phyloP scores from a whole-genome alignment of 1,284 basidiomycete genomes.

The Thelephora terrestris region DNA sequence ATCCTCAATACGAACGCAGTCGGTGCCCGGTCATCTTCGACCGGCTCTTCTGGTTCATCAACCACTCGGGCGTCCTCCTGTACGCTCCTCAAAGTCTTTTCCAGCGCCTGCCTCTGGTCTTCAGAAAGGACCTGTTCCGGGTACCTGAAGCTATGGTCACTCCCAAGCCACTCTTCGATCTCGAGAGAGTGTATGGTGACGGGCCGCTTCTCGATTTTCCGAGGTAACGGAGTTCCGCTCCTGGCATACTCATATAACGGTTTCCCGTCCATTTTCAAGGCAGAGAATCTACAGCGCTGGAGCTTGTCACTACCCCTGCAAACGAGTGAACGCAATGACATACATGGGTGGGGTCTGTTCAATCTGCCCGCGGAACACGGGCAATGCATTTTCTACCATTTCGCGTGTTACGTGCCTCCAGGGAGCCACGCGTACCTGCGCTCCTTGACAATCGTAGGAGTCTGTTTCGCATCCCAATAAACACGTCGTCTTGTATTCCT shows the following conservation, averaged over 20 bases:
- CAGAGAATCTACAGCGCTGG: conserved; percentile 69
- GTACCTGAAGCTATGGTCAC: conserved; percentile 57
- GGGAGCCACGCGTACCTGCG: conserved; percentile 63
- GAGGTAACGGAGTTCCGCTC: conserved; percentile 80
- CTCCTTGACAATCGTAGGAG: conserved; percentile 86
- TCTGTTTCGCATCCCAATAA: conserved; percentile 93
- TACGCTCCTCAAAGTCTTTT: conserved; percentile 46
- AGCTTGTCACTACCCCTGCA: neutral
- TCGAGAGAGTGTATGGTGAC: conserved; percentile 77
- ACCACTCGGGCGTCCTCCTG: conserved; percentile 21
- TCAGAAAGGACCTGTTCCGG: conserved; percentile 61
- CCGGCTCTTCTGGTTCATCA: conserved; percentile 26
- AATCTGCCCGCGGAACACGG: conserved; percentile 82
- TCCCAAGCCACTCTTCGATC: conserved; percentile 61
- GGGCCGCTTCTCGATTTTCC: conserved; percentile 84
- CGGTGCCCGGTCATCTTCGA: conserved; percentile 38
- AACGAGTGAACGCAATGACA: conserved; percentile 20
- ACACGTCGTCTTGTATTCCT: conserved; percentile 91
- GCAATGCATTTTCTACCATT: conserved; percentile 60
- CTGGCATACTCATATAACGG: conserved; percentile 96
- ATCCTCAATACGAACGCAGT: conserved; percentile 82
- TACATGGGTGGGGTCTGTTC: conserved; percentile 88
- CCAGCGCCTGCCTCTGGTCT: conserved; percentile 64
- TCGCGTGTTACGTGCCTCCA: conserved; percentile 82
- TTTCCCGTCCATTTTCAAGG: conserved; percentile 96